Evolutionary conservation across 257 asterid genomes (phyloP).

Genomic region (Capsicum rhomboideum): DNA sequence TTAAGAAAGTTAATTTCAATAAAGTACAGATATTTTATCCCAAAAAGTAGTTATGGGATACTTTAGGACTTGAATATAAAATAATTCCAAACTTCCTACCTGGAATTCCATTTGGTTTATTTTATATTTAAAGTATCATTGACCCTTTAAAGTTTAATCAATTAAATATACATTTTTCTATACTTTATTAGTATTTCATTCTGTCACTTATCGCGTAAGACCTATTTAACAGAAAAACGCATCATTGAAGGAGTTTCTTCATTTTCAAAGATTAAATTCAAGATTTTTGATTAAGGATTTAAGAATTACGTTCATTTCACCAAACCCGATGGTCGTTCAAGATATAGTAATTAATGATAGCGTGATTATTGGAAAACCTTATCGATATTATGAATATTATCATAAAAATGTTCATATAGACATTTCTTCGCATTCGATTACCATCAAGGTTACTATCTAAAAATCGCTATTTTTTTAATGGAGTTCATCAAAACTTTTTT

Average conservation of each 20-base stretch:
- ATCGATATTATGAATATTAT: not conserved
- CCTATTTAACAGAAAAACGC: not conserved
- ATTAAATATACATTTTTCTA: not conserved
- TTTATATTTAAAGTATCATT: not conserved
- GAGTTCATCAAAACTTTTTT: not conserved
- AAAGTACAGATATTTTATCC: not conserved
- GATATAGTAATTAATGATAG: not conserved
- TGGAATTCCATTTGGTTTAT: slow-evolving; percentile 37
- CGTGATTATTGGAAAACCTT: not conserved
- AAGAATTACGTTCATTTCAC: not conserved
- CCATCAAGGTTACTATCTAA: not conserved
- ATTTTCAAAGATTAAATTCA: not conserved
- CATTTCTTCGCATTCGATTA: not conserved
- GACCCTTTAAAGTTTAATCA: not conserved
- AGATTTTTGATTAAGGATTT: not conserved
- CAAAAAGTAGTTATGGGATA: slow-evolving; percentile 17
- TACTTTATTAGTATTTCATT: not conserved
- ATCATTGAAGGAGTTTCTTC: rapidly evolving
- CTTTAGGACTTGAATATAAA: slow-evolving; percentile 8
- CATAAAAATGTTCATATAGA: not conserved
- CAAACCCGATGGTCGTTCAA: not conserved
- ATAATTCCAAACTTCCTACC: slow-evolving; percentile 20
- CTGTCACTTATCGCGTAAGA: not conserved
- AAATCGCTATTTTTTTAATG: not conserved
- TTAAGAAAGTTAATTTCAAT: not conserved